Evolutionary conservation across 495 filamentous ascomycete genomes (phyloP).

Genomic region (Astrocystis sublimbata): DNA sequence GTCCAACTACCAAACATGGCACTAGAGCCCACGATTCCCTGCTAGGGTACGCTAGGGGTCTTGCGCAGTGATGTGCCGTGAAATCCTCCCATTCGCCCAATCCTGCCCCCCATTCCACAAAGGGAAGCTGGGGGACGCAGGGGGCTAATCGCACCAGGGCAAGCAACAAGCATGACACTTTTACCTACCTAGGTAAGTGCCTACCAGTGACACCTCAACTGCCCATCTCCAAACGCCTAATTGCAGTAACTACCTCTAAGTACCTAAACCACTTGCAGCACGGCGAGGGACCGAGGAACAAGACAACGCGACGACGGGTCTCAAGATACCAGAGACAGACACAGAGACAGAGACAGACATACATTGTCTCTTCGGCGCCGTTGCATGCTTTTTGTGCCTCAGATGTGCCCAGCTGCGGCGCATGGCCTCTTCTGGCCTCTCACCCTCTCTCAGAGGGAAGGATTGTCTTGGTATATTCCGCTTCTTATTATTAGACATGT

Average conservation of each 20-base stretch:
- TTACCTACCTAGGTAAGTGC: not conserved
- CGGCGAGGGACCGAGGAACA: too few relatives aligned
- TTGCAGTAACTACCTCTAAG: not conserved
- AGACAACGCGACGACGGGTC: not conserved
- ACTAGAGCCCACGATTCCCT: not conserved
- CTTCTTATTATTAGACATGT: conserved; percentile 12
- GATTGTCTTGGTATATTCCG: not conserved
- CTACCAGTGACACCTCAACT: not conserved
- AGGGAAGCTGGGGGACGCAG: conserved; percentile 33
- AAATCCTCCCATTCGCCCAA: conserved; percentile 21
- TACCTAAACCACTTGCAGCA: too few relatives aligned
- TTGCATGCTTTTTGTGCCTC: not conserved
- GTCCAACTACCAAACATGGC: conserved; percentile 3
- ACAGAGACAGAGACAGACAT: not conserved
- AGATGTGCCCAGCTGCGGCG: not conserved
- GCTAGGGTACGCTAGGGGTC: not conserved
- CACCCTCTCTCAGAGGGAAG: too few relatives aligned
- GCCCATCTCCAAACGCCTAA: conserved; percentile 1
- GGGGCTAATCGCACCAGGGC: conserved; percentile 14
- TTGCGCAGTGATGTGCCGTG: not conserved
- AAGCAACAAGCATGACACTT: conserved; percentile 7
- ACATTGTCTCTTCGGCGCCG: conserved; percentile 7
- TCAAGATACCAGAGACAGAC: not conserved
- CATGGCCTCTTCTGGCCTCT: not conserved
- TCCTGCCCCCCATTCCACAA: conserved; percentile 25